Evolutionary conservation across 2,329 filamentous ascomycete species (phyloP), one percentile per base, ranked within the genome.

Genomic region (Fusarium sp.): DNA sequence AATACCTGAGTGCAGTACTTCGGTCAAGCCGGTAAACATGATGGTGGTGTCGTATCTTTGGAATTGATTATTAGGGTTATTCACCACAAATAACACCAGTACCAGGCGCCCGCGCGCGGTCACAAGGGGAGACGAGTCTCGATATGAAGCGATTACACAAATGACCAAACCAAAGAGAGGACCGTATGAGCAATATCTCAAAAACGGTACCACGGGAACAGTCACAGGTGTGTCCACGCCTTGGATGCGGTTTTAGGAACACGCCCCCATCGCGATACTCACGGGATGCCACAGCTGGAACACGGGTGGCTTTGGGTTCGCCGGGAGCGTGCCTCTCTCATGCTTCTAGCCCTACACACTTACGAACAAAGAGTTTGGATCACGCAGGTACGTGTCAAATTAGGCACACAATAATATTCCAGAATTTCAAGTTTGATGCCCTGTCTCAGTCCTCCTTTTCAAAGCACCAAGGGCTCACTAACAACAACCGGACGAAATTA

Each of bases 191-290:
- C 59, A 72, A 57, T 20, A 46, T 35, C 22, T 57, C 29, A 42
- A 38, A 57, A 64, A 77, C 75, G 55, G 75, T 77, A 59, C 72
- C 72, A 77, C 61, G 68, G 62, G 75, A 65, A 71, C 72, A 71
- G 41, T 53, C 4, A 54, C 58, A 38, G 52, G 67, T 61, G 61
- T 53, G 38, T 33, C 55, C 65, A 68, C 44, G 62, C 62, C 65
- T 50, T 57, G 53, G 20, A 74, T 44, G 58, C 46, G 41, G 42
- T 44, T 54, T 63, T 70, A 77, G 29, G 14, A 29, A 27, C 72
- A 76, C 75, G 12, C 75, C 75, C 74, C 58, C 22, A 71, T 73
- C 58, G 55, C 61, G 59, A 66, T 71, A 67, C 53, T 35, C 41
- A 71, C 41, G 67, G 67, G 55, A 71, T 71, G 55, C 50, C 41